A percentile compares a stretch with the other conserved stretches of the same genome.
Evolutionary conservation across 306 rosid genomes (phyloP).

Genomic region (Rosa rugosa): DNA sequence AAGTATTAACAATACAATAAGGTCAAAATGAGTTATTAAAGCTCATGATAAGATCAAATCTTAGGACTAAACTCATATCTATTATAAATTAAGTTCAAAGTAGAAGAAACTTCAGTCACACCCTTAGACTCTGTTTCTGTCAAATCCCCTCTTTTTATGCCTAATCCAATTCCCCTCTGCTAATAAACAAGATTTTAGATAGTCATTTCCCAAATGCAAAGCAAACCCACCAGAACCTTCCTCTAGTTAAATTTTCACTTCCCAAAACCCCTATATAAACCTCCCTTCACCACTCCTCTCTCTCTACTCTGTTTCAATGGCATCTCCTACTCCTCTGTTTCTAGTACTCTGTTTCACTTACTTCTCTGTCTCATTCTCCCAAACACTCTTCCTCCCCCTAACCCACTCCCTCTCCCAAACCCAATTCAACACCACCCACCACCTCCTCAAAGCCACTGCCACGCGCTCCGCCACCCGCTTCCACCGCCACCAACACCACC

Average conservation of each 20-base stretch:
- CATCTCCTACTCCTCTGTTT: conserved; percentile 43
- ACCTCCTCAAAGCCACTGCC: conserved; percentile 71
- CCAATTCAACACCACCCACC: conserved; percentile 65
- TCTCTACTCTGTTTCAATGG: conserved; percentile 37
- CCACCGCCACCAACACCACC: conserved; percentile 38
- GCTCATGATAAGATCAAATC: neutral
- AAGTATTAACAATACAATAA: neutral
- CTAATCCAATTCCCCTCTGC: conserved; percentile 1
- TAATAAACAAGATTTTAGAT: neutral
- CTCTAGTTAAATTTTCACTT: neutral
- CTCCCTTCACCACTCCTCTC: neutral
- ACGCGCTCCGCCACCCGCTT: conserved; percentile 61
- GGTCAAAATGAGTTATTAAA: neutral
- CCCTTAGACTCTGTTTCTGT: neutral
- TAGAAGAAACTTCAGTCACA: conserved; percentile 8
- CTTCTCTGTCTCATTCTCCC: conserved; percentile 31
- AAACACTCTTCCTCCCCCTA: conserved; percentile 50
- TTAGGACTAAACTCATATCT: neutral
- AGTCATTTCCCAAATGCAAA: neutral
- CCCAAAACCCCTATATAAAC: conserved; percentile 15
- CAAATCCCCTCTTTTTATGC: neutral
- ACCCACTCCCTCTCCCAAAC: conserved; percentile 58
- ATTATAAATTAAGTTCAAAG: neutral
- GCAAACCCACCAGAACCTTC: conserved; percentile 26
- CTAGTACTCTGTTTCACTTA: conserved; percentile 41